Conservation (phyloP, 148 eudicot genomes). For the Cornus kousa region DNA sequence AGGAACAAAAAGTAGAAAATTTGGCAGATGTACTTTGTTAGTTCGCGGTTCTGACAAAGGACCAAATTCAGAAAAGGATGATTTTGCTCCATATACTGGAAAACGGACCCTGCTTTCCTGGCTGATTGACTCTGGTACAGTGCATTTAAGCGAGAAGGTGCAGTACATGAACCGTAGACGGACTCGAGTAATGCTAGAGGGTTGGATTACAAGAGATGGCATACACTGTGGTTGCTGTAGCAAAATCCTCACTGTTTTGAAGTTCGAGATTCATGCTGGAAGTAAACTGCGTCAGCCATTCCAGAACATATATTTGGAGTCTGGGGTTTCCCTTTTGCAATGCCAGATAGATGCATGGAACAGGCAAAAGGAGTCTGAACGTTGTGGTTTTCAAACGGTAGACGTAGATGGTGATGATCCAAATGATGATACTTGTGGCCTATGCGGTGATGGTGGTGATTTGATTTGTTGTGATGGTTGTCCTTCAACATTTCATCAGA, state of each 20-base stretch:
- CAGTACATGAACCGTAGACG: slow-evolving; percentile 85
- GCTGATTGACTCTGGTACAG: slow-evolving; percentile 79
- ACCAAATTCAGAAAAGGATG: slow-evolving; percentile 55
- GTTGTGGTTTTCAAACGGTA: slow-evolving; percentile 52
- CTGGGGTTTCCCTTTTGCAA: slow-evolving; percentile 77
- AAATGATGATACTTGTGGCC: slow-evolving; percentile 92
- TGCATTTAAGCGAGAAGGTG: slow-evolving; percentile 74
- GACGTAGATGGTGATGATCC: slow-evolving; percentile 86
- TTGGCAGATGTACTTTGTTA: slow-evolving; percentile 82
- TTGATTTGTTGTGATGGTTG: slow-evolving; percentile 98
- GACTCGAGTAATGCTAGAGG: slow-evolving; percentile 74
- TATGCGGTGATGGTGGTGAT: slow-evolving; percentile 98
- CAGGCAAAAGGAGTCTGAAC: slow-evolving; percentile 60
- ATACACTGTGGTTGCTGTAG: slow-evolving; percentile 97
- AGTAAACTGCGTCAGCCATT: slow-evolving; percentile 89
- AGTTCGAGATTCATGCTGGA: slow-evolving; percentile 95
- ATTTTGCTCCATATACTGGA: slow-evolving; percentile 73
- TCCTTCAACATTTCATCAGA: slow-evolving; percentile 95
- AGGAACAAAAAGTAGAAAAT: slow-evolving; percentile 60
- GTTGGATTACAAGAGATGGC: slow-evolving; percentile 91
- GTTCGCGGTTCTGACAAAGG: slow-evolving; percentile 74
- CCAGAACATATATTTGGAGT: slow-evolving; percentile 71
- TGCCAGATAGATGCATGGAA: slow-evolving; percentile 95
- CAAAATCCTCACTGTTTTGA: slow-evolving; percentile 77
- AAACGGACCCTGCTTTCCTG: slow-evolving; percentile 89